Base-by-base conservation (phyloP, 345 rosid species). In the Bruguiera parviflora region DNA sequence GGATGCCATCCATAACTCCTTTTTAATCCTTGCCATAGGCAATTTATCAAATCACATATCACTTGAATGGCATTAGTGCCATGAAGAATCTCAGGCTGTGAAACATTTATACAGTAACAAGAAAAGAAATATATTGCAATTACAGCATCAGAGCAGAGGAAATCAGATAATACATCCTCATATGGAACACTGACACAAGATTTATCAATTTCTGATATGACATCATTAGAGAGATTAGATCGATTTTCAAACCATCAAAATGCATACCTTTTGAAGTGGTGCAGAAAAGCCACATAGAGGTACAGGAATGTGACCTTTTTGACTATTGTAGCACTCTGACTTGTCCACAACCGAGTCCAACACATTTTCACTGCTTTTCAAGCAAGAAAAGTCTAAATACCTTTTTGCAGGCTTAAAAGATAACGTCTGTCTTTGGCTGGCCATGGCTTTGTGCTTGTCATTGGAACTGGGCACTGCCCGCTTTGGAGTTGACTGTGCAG, bases 401-500 rank as follows among this genome's bases (percentile, higher is more conserved):
- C 87, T 73, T 75, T 85, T 85, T 31, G 84, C 82, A 62, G 87
- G 70, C 67, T 65, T 78, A 70, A 18, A 55, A 65, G 64, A 21
- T 33, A 79, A 66, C 43, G 33, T n/a, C 64, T 56, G 60, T 49
- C 64, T 69, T 53, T 65, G 71, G 25, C 57, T 66, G 51, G 64
- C 33, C 22, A 21, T 46, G 6, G 49, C 37, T 31, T 61, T 76
- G 27, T 27, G 68, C 67, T 72, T 61, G 16, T 68, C 72, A 33
- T 83, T 82, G 74, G 69, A 64, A 33, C 58, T 33, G 27, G 84
- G 60, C 20, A 76, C 65, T 62, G 75, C 79, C 69, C 81, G 78
- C 76, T 58, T 77, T 25, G 83, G 87, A 22, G 75, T 76, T 67
- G 79, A 39, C 71, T 84, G 87, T 62, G 82, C 83, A 53, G 89